Conservation (phyloP, 73 alveolate species). For the Paramecium caudatum region DNA sequence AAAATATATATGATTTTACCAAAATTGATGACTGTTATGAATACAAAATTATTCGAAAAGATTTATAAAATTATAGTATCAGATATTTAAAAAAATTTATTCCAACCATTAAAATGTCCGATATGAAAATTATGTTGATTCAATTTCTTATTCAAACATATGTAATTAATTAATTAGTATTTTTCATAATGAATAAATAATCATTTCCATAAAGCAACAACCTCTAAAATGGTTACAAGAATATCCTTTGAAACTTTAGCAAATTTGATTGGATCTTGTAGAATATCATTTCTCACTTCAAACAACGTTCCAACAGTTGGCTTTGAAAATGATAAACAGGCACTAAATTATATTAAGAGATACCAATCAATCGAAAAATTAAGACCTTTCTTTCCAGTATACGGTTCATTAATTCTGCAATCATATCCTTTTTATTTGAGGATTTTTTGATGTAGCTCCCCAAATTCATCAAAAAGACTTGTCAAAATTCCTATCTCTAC, state of each 20-base stretch:
- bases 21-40: too few species aligned
- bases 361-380: constrained; percentile 48
- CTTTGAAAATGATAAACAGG: background rate
- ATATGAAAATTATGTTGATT: too few species aligned
- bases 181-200: too few species aligned
- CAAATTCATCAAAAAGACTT: background rate
- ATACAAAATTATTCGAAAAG: too few species aligned
- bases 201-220: background rate
- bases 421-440: background rate
- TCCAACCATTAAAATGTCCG: too few species aligned
- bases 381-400: background rate
- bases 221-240: background rate
- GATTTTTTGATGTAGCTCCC: background rate
- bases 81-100: too few species aligned
- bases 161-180: too few species aligned
- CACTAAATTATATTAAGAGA: background rate
- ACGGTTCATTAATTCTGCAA: background rate
- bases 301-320: background rate
- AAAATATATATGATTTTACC: too few species aligned
- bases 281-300: constrained; percentile 4
- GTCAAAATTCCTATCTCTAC: background rate
- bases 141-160: too few species aligned
- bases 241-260: background rate
- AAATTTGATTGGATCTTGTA: background rate
- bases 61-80: too few species aligned